These are phyloP conservation scores for Lactarius hatsudake DNA, from an alignment of 768 basidiomycete species.

Conservation along the genomic window DNA sequence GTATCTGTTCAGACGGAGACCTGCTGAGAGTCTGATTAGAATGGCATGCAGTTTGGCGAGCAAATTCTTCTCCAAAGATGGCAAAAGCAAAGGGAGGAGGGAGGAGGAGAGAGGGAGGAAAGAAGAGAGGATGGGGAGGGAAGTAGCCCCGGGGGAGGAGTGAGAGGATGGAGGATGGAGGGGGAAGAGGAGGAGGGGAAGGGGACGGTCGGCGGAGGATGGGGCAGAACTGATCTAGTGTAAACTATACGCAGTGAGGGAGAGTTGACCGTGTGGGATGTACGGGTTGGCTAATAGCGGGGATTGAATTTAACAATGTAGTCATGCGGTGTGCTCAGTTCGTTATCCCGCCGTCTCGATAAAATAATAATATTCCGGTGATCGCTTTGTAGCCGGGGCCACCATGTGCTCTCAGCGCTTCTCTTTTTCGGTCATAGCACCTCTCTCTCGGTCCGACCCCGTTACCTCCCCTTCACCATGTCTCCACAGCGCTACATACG, in stretches of 20 bases:
- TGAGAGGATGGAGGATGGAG: conserved; percentile 15
- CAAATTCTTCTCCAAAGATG: conserved; percentile 10
- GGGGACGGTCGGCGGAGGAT: background rate
- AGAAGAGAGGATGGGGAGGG: background rate
- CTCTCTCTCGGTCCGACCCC: background rate
- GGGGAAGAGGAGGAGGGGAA: conserved; percentile 30
- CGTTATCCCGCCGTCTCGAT: background rate
- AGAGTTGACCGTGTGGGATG: conserved; percentile 29
- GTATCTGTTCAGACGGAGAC: conserved; percentile 54
- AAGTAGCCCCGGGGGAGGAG: background rate
- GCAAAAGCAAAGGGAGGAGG: background rate
- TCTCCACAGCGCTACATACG: background rate
- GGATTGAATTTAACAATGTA: conserved; percentile 24
- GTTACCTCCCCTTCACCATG: background rate
- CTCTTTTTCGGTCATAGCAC: conserved; percentile 1
- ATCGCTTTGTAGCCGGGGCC: background rate
- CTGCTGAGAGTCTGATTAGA: conserved; percentile 50
- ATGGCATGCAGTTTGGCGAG: conserved; percentile 28
- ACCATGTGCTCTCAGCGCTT: conserved; percentile 28
- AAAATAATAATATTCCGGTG: background rate
- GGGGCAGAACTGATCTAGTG: conserved; percentile 12
- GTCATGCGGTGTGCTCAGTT: conserved; percentile 18
- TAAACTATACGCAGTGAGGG: conserved; percentile 1
- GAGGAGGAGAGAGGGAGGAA: conserved; percentile 3
- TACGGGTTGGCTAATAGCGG: conserved; percentile 35